A percentile compares a stretch with the other conserved stretches of the same genome.
These are phyloP conservation scores for Entomophthora muscae DNA, from an alignment of 371 early-diverging fungal genomes.

Conservation along the genomic window DNA sequence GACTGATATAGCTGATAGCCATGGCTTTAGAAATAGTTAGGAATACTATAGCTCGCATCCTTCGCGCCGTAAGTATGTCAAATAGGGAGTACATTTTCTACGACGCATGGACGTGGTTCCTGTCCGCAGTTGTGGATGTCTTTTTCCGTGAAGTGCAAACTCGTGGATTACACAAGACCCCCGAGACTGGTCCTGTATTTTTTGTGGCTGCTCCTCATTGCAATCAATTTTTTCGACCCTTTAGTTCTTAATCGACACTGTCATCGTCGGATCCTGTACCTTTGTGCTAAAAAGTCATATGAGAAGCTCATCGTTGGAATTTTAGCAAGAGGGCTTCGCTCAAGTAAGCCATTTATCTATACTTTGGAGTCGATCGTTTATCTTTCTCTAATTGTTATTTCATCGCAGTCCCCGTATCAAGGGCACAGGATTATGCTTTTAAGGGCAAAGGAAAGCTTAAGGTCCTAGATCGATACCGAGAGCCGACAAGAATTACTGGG, in stretches of 20 bases:
- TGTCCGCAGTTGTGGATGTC: slow-evolving; percentile 31
- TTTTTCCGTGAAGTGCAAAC: slow-evolving; percentile 80
- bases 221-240: slow-evolving; percentile 92
- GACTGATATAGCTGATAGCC: no score
- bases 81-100: background rate
- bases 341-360: slow-evolving; percentile 1
- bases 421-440: slow-evolving; percentile 78
- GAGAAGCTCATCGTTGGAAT: background rate
- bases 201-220: slow-evolving; percentile 95
- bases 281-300: slow-evolving; percentile 60
- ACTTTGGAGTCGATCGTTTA: no score
- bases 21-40: no score
- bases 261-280: slow-evolving; percentile 57
- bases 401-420: slow-evolving; percentile 65
- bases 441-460: slow-evolving; percentile 47
- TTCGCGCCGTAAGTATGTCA: no score
- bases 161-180: slow-evolving; percentile 71
- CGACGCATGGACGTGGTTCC: background rate
- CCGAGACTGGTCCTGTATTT: slow-evolving; percentile 68
- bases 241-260: slow-evolving; percentile 56
- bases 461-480: slow-evolving; percentile 33
- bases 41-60: no score
- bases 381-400: no score
- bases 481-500: slow-evolving; percentile 45
- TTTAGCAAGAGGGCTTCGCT: background rate